Percentiles rank a stretch among this genome's conserved stretches.
Evolutionary conservation across 1,139 yeast genomes (phyloP).

Genomic region (Sugiyamaella sp.): DNA sequence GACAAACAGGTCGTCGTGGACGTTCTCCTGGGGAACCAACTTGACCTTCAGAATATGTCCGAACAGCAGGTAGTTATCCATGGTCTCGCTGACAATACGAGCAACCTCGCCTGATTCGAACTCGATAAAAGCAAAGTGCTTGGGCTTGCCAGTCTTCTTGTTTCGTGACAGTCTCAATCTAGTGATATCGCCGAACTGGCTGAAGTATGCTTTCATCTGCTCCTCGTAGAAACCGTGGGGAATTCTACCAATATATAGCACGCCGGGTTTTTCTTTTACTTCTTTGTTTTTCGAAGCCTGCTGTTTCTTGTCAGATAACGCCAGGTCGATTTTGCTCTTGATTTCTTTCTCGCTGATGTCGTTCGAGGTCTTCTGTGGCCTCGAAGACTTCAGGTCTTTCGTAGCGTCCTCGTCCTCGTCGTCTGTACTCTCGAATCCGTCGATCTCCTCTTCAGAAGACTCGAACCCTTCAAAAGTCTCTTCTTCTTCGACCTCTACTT

Average conservation of each 20-base stretch:
- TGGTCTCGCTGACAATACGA: slow-evolving; percentile 85
- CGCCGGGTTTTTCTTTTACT: slow-evolving; percentile 50
- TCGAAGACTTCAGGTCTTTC: slow-evolving; percentile 12
- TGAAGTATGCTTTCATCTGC: slow-evolving; percentile 78
- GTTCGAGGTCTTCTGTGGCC: slow-evolving; percentile 16
- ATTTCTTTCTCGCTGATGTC: slow-evolving; percentile 24
- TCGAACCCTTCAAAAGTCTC: slow-evolving; percentile 44
- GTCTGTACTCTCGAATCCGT: slow-evolving; percentile 38
- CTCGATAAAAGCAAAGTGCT: slow-evolving; percentile 91
- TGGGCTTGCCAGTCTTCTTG: slow-evolving; percentile 87
- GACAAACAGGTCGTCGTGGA: slow-evolving; percentile 52
- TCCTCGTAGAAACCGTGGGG: slow-evolving; percentile 91
- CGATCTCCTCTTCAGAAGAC: slow-evolving; percentile 35
- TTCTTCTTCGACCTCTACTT: slow-evolving; percentile 34
- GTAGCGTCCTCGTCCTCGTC: slow-evolving; percentile 34
- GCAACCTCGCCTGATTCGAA: slow-evolving; percentile 78
- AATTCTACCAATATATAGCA: slow-evolving; percentile 85
- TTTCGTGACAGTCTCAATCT: slow-evolving; percentile 83
- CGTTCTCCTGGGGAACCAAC: slow-evolving; percentile 51
- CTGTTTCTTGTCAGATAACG: slow-evolving; percentile 23
- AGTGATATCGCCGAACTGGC: slow-evolving; percentile 84
- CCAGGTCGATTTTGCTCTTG: slow-evolving; percentile 33
- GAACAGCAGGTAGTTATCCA: slow-evolving; percentile 89
- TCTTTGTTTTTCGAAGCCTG: slow-evolving; percentile 21
- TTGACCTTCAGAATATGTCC: slow-evolving; percentile 81